These are phyloP conservation scores for Yamadazyma atlantica DNA, from an alignment of 1,139 yeast genomes.

Conservation along the genomic window DNA sequence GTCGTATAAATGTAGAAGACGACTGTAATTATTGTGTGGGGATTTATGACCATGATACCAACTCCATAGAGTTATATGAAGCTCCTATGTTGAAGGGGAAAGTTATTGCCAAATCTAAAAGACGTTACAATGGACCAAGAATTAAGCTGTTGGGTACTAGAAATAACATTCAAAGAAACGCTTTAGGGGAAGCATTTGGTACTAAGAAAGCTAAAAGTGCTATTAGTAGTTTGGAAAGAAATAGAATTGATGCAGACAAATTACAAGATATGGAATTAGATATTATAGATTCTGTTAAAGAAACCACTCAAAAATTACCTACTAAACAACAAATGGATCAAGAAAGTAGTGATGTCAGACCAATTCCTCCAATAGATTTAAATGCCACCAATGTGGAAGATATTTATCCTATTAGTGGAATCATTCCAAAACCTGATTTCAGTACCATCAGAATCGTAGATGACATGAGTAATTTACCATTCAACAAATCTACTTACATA, in stretches of 20 bases:
- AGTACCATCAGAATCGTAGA: conserved; percentile 56
- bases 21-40: conserved; percentile 56
- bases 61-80: conserved; percentile 59
- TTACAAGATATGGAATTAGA: conserved; percentile 74
- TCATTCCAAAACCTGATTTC: conserved; percentile 71
- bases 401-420: conserved; percentile 68
- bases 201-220: conserved; percentile 95
- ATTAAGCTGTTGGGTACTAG: conserved; percentile 58
- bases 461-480: conserved; percentile 62
- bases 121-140: conserved; percentile 57
- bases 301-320: conserved; percentile 72
- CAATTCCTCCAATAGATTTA: conserved; percentile 75
- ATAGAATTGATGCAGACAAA: conserved; percentile 81
- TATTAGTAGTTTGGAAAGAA: conserved; percentile 74
- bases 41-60: conserved; percentile 61
- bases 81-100: conserved; percentile 58
- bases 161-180: conserved; percentile 63
- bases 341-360: conserved; percentile 63
- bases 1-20: conserved; percentile 12
- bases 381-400: conserved; percentile 82
- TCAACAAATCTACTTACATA: conserved; percentile 21
- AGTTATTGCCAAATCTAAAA: conserved; percentile 55
- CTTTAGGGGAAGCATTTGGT: conserved; percentile 95
- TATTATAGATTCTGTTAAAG: conserved; percentile 77
- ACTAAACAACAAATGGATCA: conserved; percentile 58